Evolutionary conservation across 2,329 filamentous ascomycete genomes (phyloP).

Genomic region (Boeremia exigua): DNA sequence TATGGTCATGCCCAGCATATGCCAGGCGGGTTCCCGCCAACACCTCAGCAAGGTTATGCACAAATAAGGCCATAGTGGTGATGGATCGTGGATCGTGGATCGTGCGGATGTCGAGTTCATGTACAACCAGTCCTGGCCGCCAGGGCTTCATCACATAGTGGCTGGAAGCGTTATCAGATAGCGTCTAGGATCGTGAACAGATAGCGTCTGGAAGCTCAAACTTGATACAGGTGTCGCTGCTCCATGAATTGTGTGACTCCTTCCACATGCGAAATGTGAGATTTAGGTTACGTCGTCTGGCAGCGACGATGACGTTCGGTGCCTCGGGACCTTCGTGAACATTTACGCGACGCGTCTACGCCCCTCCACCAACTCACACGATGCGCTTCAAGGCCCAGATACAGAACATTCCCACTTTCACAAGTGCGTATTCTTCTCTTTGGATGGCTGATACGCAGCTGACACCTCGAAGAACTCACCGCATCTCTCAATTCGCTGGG

Average conservation of each 20-base stretch:
- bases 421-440: conserved; percentile 50
- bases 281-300: not conserved
- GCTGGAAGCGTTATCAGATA: too few relatives aligned
- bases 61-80: not conserved
- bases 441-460: not conserved
- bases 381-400: conserved; percentile 63
- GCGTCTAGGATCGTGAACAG: not conserved
- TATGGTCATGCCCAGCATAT: conserved; percentile 3
- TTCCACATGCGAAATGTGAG: not conserved
- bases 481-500: conserved; percentile 70
- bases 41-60: not conserved
- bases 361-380: conserved; percentile 18
- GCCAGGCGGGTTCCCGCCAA: not conserved
- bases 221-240: not conserved
- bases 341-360: conserved; percentile 18
- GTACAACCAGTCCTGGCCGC: too few relatives aligned
- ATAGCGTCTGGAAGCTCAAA: not conserved
- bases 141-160: too few relatives aligned
- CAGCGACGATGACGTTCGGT: conserved; percentile 10
- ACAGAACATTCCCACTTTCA: conserved; percentile 59
- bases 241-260: not conserved
- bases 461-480: conserved; percentile 59
- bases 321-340: conserved; percentile 10
- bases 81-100: not conserved
- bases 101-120: too few relatives aligned